phyloP scores from a whole-genome alignment of 2,329 filamentous ascomycete species.

The Fusarium illudens region DNA sequence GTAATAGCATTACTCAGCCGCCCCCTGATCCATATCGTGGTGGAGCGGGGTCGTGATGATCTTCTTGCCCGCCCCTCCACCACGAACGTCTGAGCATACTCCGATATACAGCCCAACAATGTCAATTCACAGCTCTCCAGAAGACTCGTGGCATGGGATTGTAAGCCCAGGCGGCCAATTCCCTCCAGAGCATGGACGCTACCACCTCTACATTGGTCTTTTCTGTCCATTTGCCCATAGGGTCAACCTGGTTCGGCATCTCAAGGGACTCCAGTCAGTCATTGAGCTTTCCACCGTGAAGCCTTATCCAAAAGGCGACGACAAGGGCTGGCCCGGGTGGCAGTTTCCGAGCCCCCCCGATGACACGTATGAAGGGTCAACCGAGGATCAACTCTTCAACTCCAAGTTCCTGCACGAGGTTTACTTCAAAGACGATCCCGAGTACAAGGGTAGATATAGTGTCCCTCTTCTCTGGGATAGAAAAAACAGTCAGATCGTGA shows the following conservation, averaged over 20 bases:
- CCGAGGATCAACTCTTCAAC: constrained; percentile 69
- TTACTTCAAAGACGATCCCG: constrained; percentile 72
- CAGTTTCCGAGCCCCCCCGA: constrained; percentile 60
- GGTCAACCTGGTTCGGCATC: constrained; percentile 73
- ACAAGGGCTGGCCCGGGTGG: constrained; percentile 70
- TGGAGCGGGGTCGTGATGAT: not conserved
- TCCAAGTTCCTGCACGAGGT: constrained; percentile 74
- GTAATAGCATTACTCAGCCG: too few relatives aligned
- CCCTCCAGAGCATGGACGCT: constrained; percentile 65
- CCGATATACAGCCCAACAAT: not conserved
- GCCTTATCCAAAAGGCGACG: constrained; percentile 72
- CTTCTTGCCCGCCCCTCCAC: not conserved
- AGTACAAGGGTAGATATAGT: constrained; percentile 76
- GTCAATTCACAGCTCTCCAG: constrained; percentile 28
- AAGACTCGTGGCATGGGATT: constrained; percentile 41
- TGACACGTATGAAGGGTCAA: constrained; percentile 65
- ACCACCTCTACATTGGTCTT: constrained; percentile 67
- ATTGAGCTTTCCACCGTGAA: constrained; percentile 70
- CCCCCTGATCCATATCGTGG: not conserved
- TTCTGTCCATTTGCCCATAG: constrained; percentile 76
- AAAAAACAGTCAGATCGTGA: constrained; percentile 74
- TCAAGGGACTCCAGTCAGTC: constrained; percentile 77
- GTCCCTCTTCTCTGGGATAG: constrained; percentile 78
- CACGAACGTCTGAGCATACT: not conserved
- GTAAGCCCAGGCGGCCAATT: constrained; percentile 50